Evolutionary conservation across 2,329 filamentous ascomycete genomes (phyloP), one percentile per base, ranked within the genome.

Genomic region (Pseudogymnoascus sp.): DNA sequence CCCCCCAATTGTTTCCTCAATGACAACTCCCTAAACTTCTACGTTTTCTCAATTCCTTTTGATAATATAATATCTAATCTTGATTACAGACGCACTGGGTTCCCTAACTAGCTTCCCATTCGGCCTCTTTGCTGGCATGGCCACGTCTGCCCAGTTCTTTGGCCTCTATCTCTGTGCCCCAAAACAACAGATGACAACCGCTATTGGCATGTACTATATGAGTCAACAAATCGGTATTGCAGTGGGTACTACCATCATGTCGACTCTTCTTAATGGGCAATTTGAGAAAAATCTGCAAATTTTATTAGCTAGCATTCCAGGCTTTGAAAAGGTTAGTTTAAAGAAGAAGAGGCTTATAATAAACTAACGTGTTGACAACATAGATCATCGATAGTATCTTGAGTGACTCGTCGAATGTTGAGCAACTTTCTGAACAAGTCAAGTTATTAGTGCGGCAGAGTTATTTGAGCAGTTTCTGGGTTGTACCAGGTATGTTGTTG

Each of bases 201-300:
- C 62, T 42, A 66, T 66, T 21, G 62, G 64, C 59, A 63, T 64
- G 58, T 66, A 66, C 45, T 66, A 65, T 29, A 65, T 66, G 64
- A 65, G 65, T 36, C 64, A 66, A 58, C 64, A 66, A 40, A 60
- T 66, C 33, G 65, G 65, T 13, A 65, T 65, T 25, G 65, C 65
- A 5, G 4, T 66, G 7, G 65, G 65, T 5, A 66, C 63, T 25
- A 63, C 59, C 35, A 10, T 65, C 58, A 59, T 25, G 33, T 65
- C 64, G 21, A 61, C 37, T 55, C 37, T 66, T 45, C 45, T 65
- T 8, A 62, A 64, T 45, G 39, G 39, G 10, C 59, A 64, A 31
- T 64, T 66, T 40, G 21, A 61, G 31, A 15, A 21, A 31, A 66
- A 37, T 4, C 31, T 66, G 13, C 25, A 59, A 12, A 61, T 60